These are phyloP conservation scores for Candida vaughaniae DNA, from an alignment of 805 yeast genomes.

Conservation along the genomic window DNA sequence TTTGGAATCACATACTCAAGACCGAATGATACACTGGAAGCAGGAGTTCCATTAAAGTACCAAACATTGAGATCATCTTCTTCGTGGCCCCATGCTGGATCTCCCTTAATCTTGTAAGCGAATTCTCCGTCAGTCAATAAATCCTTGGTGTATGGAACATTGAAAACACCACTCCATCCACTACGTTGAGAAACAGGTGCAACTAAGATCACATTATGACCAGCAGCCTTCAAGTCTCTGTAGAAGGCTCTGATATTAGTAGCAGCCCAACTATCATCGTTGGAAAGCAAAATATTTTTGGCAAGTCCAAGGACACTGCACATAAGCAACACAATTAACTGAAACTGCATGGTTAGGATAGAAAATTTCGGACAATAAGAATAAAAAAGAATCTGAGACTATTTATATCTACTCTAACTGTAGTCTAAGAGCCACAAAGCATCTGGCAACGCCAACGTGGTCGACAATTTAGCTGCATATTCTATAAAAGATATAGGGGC, in stretches of 20 bases:
- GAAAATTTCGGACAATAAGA: too few species aligned
- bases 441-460: too few species aligned
- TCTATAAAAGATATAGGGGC: too few species aligned
- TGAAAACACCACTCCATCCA: slow-evolving; percentile 56
- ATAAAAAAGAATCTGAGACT: too few species aligned
- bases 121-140: slow-evolving; percentile 44
- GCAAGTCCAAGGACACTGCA: too few species aligned
- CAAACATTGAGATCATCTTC: slow-evolving; percentile 35
- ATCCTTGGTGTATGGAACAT: slow-evolving; percentile 34
- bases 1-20: slow-evolving; percentile 48
- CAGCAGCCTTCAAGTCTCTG: slow-evolving; percentile 44
- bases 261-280: slow-evolving; percentile 58
- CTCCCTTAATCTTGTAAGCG: slow-evolving; percentile 43
- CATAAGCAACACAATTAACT: too few species aligned
- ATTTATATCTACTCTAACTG: too few species aligned
- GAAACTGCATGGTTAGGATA: too few species aligned
- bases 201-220: slow-evolving; percentile 47
- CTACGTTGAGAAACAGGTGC: slow-evolving; percentile 52
- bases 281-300: slow-evolving; percentile 34
- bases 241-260: slow-evolving; percentile 56
- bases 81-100: slow-evolving; percentile 57
- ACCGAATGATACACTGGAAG: slow-evolving; percentile 50
- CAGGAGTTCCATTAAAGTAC: slow-evolving; percentile 59
- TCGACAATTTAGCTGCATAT: too few species aligned
- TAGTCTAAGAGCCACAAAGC: too few species aligned